Percentiles rank a stretch among this genome's conserved stretches.
Evolutionary conservation across 2,329 filamentous ascomycete genomes (phyloP).

Genomic region (Myriosclerotinia curreyana): DNA sequence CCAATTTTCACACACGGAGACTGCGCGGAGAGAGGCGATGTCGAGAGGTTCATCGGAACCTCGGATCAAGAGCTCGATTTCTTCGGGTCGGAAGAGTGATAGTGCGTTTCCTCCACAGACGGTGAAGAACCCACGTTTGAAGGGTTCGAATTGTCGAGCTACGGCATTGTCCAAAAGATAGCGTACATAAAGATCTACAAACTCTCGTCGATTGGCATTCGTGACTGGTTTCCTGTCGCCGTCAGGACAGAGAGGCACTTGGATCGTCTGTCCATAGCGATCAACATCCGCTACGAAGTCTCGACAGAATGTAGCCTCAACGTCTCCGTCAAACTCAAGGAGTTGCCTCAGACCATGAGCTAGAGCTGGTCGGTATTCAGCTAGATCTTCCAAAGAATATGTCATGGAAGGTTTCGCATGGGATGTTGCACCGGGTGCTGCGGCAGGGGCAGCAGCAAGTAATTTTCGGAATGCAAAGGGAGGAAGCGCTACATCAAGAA

Average conservation of each 20-base stretch:
- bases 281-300: slow-evolving; percentile 78
- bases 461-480: slow-evolving; percentile 89
- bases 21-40: slow-evolving; percentile 69
- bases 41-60: slow-evolving; percentile 83
- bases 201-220: slow-evolving; percentile 79
- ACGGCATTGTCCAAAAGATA: slow-evolving; percentile 78
- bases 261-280: slow-evolving; percentile 66
- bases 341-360: slow-evolving; percentile 73
- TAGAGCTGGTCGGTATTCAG: slow-evolving; percentile 73
- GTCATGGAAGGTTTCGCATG: slow-evolving; percentile 61
- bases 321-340: slow-evolving; percentile 79
- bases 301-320: slow-evolving; percentile 74
- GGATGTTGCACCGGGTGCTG: slow-evolving; percentile 52
- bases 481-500: slow-evolving; percentile 82
- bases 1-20: slow-evolving; percentile 84
- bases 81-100: slow-evolving; percentile 82
- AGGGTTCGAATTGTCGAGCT: slow-evolving; percentile 82
- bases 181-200: slow-evolving; percentile 79
- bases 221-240: slow-evolving; percentile 76
- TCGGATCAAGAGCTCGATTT: slow-evolving; percentile 83
- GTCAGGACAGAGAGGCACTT: slow-evolving; percentile 68
- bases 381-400: slow-evolving; percentile 77
- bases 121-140: slow-evolving; percentile 90
- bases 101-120: slow-evolving; percentile 87
- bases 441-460: slow-evolving; percentile 68